Base-by-base conservation (phyloP, 305 asterid species). In the Coffea humblotiana region DNA sequence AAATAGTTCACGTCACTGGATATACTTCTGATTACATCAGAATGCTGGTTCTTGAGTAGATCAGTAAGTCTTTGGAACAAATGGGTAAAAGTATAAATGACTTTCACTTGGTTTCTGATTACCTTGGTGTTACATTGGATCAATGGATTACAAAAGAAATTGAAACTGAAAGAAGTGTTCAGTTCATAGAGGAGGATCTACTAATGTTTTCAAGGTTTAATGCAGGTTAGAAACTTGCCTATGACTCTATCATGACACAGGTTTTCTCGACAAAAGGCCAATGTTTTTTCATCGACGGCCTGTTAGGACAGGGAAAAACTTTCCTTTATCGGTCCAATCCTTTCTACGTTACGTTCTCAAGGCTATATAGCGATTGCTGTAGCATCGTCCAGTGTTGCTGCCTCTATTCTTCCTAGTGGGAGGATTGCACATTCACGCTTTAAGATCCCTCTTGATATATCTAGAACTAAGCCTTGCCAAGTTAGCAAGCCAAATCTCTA, bases 371-470 rank as follows among this genome's bases (percentile, higher is more conserved):
- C 81, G 0, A 14, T 78, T 3, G 71, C 32, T 13, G 40, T 29
- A 11, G 76, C 76, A 6, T 25, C 32, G 1, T 69, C 69, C 0
- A 68, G 81, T 35, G 75, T 70, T 66, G 68, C 76, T 1, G 76
- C 58, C 15, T 71, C 32, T 2, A 43, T 43, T 7, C 27, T 69
- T 1, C 54, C 54, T 3, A 25, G 51, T 40, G 27, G 54, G 6
- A 35, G 74, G 18, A 69, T 67, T 25, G 35, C 75, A 3, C 67
- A 78, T 16, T 78, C 76, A 0, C 23, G 82, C 10, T 71, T 79
- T 10, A 79, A 79, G 18, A 23, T 79, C 5, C 82, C 77, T 8
- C 7, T 77, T 5, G 43, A 77, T 25, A 5, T 1, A 0, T 6
- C 29, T 2, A 29, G 0, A 0, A 25, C 12, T 14, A 23, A 75